Evolutionary conservation across 805 yeast genomes (phyloP).

Genomic region (Lachancea fermentati): DNA sequence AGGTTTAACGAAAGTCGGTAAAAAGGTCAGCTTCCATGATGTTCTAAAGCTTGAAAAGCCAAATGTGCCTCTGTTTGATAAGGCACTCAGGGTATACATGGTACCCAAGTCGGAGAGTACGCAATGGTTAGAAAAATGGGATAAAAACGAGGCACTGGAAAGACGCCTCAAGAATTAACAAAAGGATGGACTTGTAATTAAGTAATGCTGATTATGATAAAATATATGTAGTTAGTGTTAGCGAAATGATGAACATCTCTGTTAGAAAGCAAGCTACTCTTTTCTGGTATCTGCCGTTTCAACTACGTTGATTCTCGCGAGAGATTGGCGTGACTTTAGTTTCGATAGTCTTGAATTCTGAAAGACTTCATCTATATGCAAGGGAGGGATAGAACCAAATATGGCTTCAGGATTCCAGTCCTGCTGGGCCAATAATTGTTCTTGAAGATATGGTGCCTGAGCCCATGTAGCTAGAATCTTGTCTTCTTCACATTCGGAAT

Average conservation of each 20-base stretch:
- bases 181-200: background rate
- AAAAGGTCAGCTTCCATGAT: slow-evolving; percentile 58
- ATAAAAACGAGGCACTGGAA: slow-evolving; percentile 51
- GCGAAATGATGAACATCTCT: background rate
- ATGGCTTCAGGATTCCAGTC: slow-evolving; percentile 58
- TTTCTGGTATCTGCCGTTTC: background rate
- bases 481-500: slow-evolving; percentile 49
- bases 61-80: slow-evolving; percentile 71
- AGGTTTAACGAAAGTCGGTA: slow-evolving; percentile 82
- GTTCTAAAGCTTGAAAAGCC: slow-evolving; percentile 60
- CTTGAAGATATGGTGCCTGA: slow-evolving; percentile 48
- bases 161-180: slow-evolving; percentile 30
- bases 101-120: slow-evolving; percentile 68
- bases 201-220: background rate
- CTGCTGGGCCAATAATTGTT: slow-evolving; percentile 42
- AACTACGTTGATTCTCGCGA: slow-evolving; percentile 28
- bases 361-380: slow-evolving; percentile 67
- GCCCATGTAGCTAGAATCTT: slow-evolving; percentile 57
- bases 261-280: background rate
- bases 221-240: background rate
- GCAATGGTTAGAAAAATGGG: slow-evolving; percentile 65
- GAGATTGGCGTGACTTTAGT: slow-evolving; percentile 48
- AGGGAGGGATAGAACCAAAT: slow-evolving; percentile 69
- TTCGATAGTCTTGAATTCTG: slow-evolving; percentile 43
- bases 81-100: slow-evolving; percentile 62